A percentile compares a stretch with the other conserved stretches of the same genome.
These are phyloP conservation scores for Liriodendron chinense DNA, from an alignment of 164 flowering plant genomes.

Conservation along the genomic window DNA sequence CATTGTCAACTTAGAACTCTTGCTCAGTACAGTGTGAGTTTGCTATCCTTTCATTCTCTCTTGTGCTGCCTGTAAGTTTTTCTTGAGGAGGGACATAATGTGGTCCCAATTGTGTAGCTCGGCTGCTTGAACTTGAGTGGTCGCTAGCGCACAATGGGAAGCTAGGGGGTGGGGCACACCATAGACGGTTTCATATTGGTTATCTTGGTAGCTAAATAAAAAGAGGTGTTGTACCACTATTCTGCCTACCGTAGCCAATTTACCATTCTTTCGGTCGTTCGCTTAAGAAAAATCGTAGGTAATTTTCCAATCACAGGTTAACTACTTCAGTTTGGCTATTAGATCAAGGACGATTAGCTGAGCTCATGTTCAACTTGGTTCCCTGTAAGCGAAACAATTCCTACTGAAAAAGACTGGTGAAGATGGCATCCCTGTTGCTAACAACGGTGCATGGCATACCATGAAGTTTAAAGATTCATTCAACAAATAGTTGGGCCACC, in stretches of 20 bases:
- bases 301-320: conserved; percentile 1
- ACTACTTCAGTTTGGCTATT: neutral
- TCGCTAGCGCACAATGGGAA: neutral
- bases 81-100: neutral
- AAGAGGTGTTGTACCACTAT: conserved; percentile 10
- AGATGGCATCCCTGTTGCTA: neutral
- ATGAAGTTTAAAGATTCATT: too few species aligned
- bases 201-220: conserved; percentile 1
- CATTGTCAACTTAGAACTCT: neutral
- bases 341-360: neutral
- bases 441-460: neutral
- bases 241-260: conserved; percentile 6
- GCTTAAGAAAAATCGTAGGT: conserved; percentile 1
- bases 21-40: neutral
- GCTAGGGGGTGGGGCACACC: neutral
- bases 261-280: neutral
- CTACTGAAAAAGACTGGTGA: neutral
- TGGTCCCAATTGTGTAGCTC: neutral
- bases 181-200: conserved; percentile 3
- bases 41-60: conserved; percentile 1
- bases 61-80: neutral
- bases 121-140: neutral
- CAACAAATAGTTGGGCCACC: neutral
- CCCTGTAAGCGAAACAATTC: conserved; percentile 1
- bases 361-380: neutral